Evolutionary conservation across 169 alveolate species (phyloP).

Genomic region (Plasmodium gonderi): DNA sequence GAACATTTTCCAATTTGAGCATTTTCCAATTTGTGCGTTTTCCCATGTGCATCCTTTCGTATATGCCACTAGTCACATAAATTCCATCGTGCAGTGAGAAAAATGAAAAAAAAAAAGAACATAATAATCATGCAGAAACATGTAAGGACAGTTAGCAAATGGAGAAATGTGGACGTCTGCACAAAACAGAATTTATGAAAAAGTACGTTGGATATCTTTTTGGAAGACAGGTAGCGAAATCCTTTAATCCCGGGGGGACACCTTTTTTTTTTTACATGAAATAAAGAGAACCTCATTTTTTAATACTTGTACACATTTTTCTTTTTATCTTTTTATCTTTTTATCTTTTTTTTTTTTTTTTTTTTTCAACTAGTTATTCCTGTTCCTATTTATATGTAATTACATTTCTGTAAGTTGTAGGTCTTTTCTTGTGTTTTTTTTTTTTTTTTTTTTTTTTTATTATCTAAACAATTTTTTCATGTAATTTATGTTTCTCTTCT

Average conservation of each 20-base stretch:
- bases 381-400: background rate
- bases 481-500: too few relatives aligned
- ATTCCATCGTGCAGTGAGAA: background rate
- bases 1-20: background rate
- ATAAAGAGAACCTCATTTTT: background rate
- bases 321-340: background rate
- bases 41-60: background rate
- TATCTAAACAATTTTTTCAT: too few relatives aligned
- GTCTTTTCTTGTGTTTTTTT: too few relatives aligned
- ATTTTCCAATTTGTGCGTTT: background rate
- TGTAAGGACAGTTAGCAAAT: background rate
- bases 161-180: background rate
- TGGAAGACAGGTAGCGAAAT: background rate
- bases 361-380: background rate
- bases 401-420: background rate
- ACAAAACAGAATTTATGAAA: background rate
- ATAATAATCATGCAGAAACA: too few relatives aligned
- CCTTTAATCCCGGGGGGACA: background rate
- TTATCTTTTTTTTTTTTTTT: background rate
- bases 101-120: too few relatives aligned
- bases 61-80: background rate
- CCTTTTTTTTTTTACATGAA: background rate
- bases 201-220: conserved; percentile 1
- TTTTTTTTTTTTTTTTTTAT: too few relatives aligned
- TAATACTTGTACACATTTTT: background rate